Evolutionary conservation across 2,329 filamentous ascomycete species (phyloP).

Genomic region (Scytalidium lignicola): DNA sequence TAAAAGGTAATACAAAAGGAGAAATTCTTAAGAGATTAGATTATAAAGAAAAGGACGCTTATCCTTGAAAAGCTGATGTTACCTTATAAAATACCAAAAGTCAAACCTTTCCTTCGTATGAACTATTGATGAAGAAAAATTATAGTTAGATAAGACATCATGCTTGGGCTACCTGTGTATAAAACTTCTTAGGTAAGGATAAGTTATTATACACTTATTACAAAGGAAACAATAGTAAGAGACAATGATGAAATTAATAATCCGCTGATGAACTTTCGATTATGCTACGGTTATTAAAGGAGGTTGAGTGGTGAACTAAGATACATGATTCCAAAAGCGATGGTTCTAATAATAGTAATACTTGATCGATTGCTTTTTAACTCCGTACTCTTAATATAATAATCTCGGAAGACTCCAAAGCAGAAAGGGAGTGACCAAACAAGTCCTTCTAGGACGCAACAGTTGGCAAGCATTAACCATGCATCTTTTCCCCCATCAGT

Average conservation of each 20-base stretch:
- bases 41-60: conserved; percentile 33
- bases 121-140: conserved; percentile 46
- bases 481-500: conserved; percentile 45
- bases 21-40: conserved; percentile 34
- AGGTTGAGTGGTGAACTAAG: conserved; percentile 18
- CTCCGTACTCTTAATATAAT: conserved; percentile 32
- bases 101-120: conserved; percentile 38
- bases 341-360: conserved; percentile 38
- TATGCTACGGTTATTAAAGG: conserved; percentile 25
- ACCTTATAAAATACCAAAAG: conserved; percentile 44
- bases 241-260: conserved; percentile 30
- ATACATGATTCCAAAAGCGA: conserved; percentile 25
- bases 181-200: conserved; percentile 41
- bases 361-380: conserved; percentile 30
- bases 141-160: conserved; percentile 35
- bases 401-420: conserved; percentile 39
- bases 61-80: conserved; percentile 17
- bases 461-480: conserved; percentile 44
- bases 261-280: conserved; percentile 28
- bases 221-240: conserved; percentile 37
- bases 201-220: conserved; percentile 36
- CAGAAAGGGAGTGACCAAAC: conserved; percentile 41
- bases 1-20: conserved; percentile 35
- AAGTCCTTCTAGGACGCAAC: conserved; percentile 47
- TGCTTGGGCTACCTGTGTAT: conserved; percentile 36